Conservation (phyloP, 139 green algal genomes). For the Chlorella sp. region DNA sequence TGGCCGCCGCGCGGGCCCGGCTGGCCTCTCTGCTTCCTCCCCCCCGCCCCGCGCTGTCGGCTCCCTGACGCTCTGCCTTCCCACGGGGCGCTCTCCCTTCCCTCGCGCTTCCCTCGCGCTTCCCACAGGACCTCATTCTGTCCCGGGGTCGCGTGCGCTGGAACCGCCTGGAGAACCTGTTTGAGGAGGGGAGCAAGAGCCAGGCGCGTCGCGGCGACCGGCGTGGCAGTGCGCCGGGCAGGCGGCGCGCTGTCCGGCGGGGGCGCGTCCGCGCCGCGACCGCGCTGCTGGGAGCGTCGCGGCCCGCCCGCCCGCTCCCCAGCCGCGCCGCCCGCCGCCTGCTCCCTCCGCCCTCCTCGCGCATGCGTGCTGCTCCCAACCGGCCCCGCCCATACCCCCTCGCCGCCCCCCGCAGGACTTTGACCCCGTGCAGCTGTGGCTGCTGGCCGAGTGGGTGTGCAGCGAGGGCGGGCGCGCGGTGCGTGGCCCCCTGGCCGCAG, state of each 20-base stretch:
- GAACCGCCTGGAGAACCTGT: constrained; percentile 86
- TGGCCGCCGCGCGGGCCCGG: no score
- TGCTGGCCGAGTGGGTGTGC: constrained; percentile 83
- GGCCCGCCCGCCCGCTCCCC: no score
- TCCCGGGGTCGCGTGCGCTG: constrained; percentile 61
- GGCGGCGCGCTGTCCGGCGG: neutral
- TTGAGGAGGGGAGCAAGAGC: constrained; percentile 80
- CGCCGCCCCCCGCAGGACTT: no score
- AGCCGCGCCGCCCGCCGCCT: no score
- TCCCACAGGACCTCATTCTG: constrained; percentile 86
- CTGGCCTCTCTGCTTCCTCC: neutral
- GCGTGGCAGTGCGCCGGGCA: neutral
- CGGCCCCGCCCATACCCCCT: no score
- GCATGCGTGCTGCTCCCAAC: no score
- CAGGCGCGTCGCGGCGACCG: no score
- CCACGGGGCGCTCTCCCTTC: no score
- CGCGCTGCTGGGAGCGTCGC: no score
- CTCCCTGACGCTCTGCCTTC: no score
- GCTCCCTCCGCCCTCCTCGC: no score
- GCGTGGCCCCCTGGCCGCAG: constrained; percentile 58
- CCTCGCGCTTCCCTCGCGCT: no score
- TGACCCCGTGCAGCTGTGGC: constrained; percentile 83
- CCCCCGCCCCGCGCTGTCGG: constrained; percentile 8
- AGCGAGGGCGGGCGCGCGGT: constrained; percentile 48
- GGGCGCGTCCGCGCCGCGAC: neutral